A percentile compares a stretch with the other conserved stretches of the same genome.
phyloP scores from a whole-genome alignment of 1,284 basidiomycete species.

The Chiua sp. region DNA sequence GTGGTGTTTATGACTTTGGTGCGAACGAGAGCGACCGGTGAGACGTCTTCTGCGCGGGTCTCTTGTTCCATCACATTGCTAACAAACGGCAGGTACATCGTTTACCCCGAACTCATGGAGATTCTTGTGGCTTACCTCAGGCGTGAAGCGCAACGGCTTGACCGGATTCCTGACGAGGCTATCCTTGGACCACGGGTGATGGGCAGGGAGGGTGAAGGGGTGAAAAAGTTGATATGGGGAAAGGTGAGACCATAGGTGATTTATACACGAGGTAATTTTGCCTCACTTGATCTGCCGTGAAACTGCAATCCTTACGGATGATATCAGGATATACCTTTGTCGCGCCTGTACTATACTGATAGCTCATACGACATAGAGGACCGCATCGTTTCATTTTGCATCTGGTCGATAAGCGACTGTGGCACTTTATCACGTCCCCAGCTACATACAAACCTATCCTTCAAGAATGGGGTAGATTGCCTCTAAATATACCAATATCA shows the following conservation, averaged over 20 bases:
- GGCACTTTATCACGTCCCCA: too few species aligned
- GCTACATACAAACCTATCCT: too few species aligned
- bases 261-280: neutral
- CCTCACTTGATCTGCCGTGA: neutral
- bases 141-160: conserved; percentile 77
- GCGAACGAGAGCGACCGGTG: conserved; percentile 51
- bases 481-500: too few species aligned
- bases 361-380: neutral
- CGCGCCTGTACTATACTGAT: neutral
- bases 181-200: conserved; percentile 51
- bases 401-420: too few species aligned
- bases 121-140: conserved; percentile 80
- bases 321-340: neutral
- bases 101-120: conserved; percentile 81
- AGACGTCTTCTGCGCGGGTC: conserved; percentile 6
- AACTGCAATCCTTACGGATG: conserved; percentile 2
- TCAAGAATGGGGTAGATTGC: too few species aligned
- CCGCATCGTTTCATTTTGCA: too few species aligned
- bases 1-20: conserved; percentile 74
- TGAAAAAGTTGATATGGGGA: conserved; percentile 32
- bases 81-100: conserved; percentile 61
- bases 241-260: conserved; percentile 22
- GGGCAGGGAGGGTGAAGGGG: conserved; percentile 33
- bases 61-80: neutral
- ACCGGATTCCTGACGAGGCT: conserved; percentile 71